Evolutionary conservation across 2,329 filamentous ascomycete species (phyloP), one percentile per base, ranked within the genome.

Genomic region (Epichloe amarillans): DNA sequence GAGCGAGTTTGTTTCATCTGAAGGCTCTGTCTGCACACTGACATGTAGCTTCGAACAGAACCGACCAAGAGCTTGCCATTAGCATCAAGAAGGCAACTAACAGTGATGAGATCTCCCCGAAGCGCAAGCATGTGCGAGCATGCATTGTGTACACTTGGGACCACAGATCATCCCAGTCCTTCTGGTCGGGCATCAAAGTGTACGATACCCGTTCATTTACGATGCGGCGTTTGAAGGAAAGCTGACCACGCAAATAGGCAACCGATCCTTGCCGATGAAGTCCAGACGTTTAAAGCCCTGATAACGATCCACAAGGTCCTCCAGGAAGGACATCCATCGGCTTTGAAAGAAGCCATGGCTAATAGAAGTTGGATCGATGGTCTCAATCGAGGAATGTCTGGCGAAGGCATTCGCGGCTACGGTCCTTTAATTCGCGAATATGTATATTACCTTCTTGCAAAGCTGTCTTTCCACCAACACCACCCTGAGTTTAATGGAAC

Each of bases 61-160:
- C 80, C 62, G 82, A 86, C 63, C 75, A 77, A 59, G 82, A 86
- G 65, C 75, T 86, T 57, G 75, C 79, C 53, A 78, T 85, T 66
- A 83, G 83, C 66, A 85, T 86, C 59, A 76, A 77, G 63, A 86
- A 86, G 64, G 82, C 82, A 17, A 86, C 82, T 48, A 84, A 74
- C 61, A 73, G 73, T 60, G 82, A 86, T 58, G 82, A 86, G 65
- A 78, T 81, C 2, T 81, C 80, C 6, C 80, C 80, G 38, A 84
- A 84, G 66, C 77, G 80, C 62, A 98, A 98, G 72, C 93, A 98
- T 86, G 93, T 98, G 52, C 87, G 93, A 64, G 89, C 86, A 68
- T 95, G 88, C 65, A 98, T 98, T 62, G 91, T 98, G 44, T 97
- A 97, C 69, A 97, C 91, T 53, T 98, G 93, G 93, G 93, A 98